Evolutionary conservation across 1,139 yeast species (phyloP).

Genomic region (Suhomyces wounanorum): DNA sequence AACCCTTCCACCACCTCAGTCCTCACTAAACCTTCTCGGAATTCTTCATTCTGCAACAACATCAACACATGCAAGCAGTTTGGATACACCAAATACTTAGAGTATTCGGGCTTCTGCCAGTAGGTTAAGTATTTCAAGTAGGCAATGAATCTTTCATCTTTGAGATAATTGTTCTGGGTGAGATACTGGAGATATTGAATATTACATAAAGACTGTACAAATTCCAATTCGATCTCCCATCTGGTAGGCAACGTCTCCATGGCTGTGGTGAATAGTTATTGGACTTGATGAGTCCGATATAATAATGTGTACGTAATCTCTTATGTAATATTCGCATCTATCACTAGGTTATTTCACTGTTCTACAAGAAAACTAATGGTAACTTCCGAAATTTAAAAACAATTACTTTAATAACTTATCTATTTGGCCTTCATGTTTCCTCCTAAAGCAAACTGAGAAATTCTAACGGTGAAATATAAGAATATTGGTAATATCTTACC

Average conservation of each 20-base stretch:
- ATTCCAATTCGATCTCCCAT: slow-evolving; percentile 83
- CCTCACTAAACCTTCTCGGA: slow-evolving; percentile 55
- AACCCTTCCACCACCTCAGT: slow-evolving; percentile 59
- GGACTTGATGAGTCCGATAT: neutral
- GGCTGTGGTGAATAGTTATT: neutral
- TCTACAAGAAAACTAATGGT: no score
- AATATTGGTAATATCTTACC: neutral
- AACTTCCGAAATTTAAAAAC: no score
- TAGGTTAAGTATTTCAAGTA: slow-evolving; percentile 70
- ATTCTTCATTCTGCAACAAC: slow-evolving; percentile 56
- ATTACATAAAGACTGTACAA: slow-evolving; percentile 80
- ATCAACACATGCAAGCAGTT: slow-evolving; percentile 70
- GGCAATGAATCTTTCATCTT: slow-evolving; percentile 59
- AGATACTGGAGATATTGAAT: slow-evolving; percentile 72
- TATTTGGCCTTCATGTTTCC: no score
- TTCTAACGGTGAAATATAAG: no score
- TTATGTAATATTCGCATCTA: neutral
- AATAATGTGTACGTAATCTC: neutral
- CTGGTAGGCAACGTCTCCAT: slow-evolving; percentile 54
- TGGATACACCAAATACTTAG: slow-evolving; percentile 69
- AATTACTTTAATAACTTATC: no score
- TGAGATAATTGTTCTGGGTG: slow-evolving; percentile 72
- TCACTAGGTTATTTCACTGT: no score
- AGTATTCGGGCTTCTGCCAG: slow-evolving; percentile 70
- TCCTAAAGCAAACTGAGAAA: no score